Conservation (phyloP, 2,329 filamentous ascomycete genomes). For the Ilyonectria robusta region DNA sequence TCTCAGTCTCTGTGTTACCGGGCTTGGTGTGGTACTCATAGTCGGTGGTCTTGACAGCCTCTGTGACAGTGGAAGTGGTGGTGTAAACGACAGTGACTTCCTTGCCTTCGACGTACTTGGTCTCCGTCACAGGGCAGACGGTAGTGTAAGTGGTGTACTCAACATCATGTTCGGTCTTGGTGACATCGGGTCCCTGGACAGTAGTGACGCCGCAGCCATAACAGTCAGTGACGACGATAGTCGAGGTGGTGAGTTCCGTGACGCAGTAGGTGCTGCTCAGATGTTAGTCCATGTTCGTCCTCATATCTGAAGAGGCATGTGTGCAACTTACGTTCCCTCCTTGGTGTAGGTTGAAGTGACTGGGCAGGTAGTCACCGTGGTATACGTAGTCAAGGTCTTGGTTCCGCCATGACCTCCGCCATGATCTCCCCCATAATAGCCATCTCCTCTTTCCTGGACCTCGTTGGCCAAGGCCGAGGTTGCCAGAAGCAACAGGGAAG, state of each 20-base stretch:
- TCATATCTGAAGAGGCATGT: neutral
- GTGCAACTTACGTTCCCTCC: constrained; percentile 56
- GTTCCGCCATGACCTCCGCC: constrained; percentile 16
- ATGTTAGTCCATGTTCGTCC: constrained; percentile 33
- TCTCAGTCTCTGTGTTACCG: constrained; percentile 53
- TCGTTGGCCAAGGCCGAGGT: constrained; percentile 44
- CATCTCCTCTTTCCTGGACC: constrained; percentile 37
- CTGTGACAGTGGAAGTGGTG: constrained; percentile 49
- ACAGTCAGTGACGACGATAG: constrained; percentile 58
- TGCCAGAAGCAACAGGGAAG: constrained; percentile 44
- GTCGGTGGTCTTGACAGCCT: constrained; percentile 51
- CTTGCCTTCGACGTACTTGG: constrained; percentile 56
- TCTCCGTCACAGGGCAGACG: constrained; percentile 50
- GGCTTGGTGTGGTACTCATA: constrained; percentile 51
- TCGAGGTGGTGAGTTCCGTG: constrained; percentile 61
- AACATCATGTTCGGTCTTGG: constrained; percentile 51
- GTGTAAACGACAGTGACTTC: constrained; percentile 57
- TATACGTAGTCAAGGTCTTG: constrained; percentile 53
- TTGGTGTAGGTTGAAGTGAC: constrained; percentile 59
- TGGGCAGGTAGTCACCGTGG: constrained; percentile 62
- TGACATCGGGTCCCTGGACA: constrained; percentile 54
- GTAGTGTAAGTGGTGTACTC: constrained; percentile 60
- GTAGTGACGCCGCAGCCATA: constrained; percentile 55
- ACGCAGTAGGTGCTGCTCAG: constrained; percentile 56
- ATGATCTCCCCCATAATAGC: constrained; percentile 20